A percentile compares a stretch with the other conserved stretches of the same genome.
phyloP scores from a whole-genome alignment of 116 monocot species.

The Phalaenopsis hybrid region DNA sequence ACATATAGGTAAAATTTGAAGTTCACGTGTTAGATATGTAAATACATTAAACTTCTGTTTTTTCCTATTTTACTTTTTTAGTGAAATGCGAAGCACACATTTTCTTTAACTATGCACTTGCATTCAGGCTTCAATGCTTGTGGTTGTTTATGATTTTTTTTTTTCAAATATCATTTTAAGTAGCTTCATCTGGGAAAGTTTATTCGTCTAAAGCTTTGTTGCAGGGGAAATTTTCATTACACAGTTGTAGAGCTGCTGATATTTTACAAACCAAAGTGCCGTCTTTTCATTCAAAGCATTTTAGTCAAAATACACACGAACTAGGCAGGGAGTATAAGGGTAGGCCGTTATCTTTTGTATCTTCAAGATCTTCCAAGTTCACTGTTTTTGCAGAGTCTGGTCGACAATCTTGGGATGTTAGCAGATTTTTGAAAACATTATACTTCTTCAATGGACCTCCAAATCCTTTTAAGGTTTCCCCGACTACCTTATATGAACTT shows the following conservation, averaged over 20 bases:
- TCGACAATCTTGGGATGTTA: conserved; percentile 78
- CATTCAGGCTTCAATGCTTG: no score
- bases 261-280: conserved; percentile 10
- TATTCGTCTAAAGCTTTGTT: conserved; percentile 7
- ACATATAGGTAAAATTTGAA: no score
- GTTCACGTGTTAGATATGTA: no score
- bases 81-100: no score
- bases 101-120: no score
- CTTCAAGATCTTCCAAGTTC: conserved; percentile 24
- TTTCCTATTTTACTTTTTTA: no score
- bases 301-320: no score
- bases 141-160: no score
- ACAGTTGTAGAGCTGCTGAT: conserved; percentile 14
- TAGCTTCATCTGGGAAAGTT: background rate
- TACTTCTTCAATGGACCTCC: conserved; percentile 90
- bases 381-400: conserved; percentile 50
- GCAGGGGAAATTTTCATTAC: conserved; percentile 49
- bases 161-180: no score
- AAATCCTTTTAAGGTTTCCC: conserved; percentile 67
- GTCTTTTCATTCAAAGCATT: no score
- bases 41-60: no score
- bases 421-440: conserved; percentile 74
- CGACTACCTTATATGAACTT: background rate
- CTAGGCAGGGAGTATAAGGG: conserved; percentile 5
- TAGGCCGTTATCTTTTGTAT: conserved; percentile 11